phyloP scores from a whole-genome alignment of 352 stramenopile species.

The Vaucheria bursata region DNA sequence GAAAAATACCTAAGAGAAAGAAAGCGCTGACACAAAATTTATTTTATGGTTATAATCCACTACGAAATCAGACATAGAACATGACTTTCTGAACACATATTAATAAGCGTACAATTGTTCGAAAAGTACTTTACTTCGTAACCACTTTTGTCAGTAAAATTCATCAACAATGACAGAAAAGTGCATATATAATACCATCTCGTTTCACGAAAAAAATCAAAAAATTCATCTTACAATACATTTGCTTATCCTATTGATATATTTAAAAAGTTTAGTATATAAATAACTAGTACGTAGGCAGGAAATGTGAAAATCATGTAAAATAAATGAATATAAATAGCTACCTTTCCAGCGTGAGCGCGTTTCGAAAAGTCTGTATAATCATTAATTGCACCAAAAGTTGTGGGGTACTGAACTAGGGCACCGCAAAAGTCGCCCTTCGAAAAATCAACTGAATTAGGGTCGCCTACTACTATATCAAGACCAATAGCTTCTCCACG shows the following conservation, averaged over 20 bases:
- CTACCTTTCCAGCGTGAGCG: conserved; percentile 16
- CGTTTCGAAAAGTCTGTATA: conserved; percentile 77
- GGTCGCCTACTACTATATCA: conserved; percentile 64
- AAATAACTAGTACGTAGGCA: not conserved
- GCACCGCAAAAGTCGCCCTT: conserved; percentile 79
- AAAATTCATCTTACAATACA: not conserved
- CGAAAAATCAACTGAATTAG: conserved; percentile 67
- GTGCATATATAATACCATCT: not conserved
- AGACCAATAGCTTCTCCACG: conserved; percentile 28
- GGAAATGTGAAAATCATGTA: not conserved
- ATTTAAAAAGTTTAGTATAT: no score
- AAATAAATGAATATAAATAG: not conserved
- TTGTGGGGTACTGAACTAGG: conserved; percentile 97
- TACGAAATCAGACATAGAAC: no score
- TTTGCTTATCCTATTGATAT: no score
- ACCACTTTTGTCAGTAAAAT: not conserved
- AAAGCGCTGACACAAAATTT: no score
- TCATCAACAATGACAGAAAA: not conserved
- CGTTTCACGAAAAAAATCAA: not conserved
- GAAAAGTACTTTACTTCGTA: no score
- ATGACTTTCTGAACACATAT: no score
- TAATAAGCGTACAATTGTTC: no score
- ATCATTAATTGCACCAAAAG: conserved; percentile 82
- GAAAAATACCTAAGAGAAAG: no score
- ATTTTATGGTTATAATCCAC: no score